A percentile compares a stretch with the other conserved stretches of the same genome.
These are phyloP conservation scores for Chlamydomonas sp. DNA, from an alignment of 139 green algal species.

Conservation along the genomic window DNA sequence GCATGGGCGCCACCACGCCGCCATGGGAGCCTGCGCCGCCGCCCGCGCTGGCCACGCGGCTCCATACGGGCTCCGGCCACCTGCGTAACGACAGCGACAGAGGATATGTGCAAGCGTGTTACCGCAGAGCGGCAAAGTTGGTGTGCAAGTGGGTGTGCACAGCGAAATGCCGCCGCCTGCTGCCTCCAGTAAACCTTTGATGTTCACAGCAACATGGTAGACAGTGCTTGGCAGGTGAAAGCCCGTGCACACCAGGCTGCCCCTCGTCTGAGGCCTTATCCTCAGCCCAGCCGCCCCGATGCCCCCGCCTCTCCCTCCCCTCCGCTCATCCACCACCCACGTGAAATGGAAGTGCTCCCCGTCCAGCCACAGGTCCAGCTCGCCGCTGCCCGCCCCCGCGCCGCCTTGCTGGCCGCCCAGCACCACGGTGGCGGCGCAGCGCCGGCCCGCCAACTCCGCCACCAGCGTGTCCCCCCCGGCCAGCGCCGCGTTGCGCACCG, in stretches of 20 bases:
- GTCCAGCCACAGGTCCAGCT: conserved; percentile 70
- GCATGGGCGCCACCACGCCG: conserved; percentile 75
- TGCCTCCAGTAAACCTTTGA: too few species aligned
- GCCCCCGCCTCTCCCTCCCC: neutral
- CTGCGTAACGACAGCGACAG: conserved; percentile 13
- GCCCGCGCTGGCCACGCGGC: conserved; percentile 42
- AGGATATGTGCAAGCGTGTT: neutral
- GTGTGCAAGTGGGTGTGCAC: too few species aligned
- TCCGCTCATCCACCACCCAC: neutral
- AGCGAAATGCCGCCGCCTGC: too few species aligned
- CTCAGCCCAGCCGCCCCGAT: too few species aligned
- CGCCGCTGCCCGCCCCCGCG: conserved; percentile 16
- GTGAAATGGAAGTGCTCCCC: conserved; percentile 68
- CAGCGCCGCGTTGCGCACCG: conserved; percentile 8
- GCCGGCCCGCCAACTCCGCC: conserved; percentile 44
- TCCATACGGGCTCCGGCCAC: conserved; percentile 50
- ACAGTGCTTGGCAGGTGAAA: too few species aligned
- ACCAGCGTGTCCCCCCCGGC: conserved; percentile 4
- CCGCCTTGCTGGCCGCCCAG: conserved; percentile 16
- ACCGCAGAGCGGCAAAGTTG: too few species aligned
- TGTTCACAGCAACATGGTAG: too few species aligned
- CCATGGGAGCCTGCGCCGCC: conserved; percentile 31
- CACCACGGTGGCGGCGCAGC: conserved; percentile 43
- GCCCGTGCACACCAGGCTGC: too few species aligned
- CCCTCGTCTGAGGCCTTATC: too few species aligned